Percentiles rank a stretch among this genome's conserved stretches.
These are phyloP conservation scores for Colletotrichum spaethianum DNA, from an alignment of 2,329 filamentous ascomycete species.

Conservation along the genomic window DNA sequence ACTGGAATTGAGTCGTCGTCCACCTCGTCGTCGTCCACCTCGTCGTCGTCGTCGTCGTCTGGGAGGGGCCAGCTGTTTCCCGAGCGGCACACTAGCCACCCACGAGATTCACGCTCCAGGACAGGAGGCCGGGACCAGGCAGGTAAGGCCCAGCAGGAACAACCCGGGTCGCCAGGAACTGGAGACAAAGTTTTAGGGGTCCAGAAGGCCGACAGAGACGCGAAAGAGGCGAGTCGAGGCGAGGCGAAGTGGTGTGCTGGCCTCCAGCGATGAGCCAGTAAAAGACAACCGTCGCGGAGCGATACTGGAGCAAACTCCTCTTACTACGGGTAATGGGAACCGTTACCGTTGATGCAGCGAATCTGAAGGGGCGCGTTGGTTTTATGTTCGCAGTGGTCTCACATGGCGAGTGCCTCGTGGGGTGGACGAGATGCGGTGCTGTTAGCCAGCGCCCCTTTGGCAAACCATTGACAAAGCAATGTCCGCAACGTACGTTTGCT, in stretches of 20 bases:
- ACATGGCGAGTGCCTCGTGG: slow-evolving; percentile 23
- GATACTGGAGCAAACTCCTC: slow-evolving; percentile 19
- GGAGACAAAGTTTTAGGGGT: slow-evolving; percentile 24
- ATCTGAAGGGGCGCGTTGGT: slow-evolving; percentile 20
- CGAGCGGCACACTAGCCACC: slow-evolving; percentile 8
- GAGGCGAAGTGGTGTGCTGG: not conserved
- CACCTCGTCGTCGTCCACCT: too few relatives aligned
- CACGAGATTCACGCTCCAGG: not conserved
- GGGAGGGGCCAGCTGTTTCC: not conserved
- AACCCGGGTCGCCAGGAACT: not conserved
- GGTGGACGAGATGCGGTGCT: slow-evolving; percentile 16
- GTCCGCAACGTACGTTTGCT: not conserved
- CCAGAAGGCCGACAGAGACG: slow-evolving; percentile 17
- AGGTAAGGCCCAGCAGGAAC: not conserved
- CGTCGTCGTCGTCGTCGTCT: not conserved
- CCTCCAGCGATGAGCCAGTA: not conserved
- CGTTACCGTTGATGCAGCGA: not conserved
- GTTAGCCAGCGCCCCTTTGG: not conserved
- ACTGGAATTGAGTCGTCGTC: slow-evolving; percentile 14
- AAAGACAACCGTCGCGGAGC: not conserved
- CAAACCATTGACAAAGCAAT: not conserved
- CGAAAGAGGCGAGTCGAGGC: slow-evolving; percentile 22
- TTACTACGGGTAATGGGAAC: slow-evolving; percentile 13
- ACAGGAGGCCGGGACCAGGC: not conserved
- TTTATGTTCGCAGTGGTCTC: slow-evolving; percentile 31